A percentile compares a stretch with the other conserved stretches of the same genome.
Evolutionary conservation across 768 basidiomycete genomes (phyloP).

Genomic region (Mycena olivaceomarginata): DNA sequence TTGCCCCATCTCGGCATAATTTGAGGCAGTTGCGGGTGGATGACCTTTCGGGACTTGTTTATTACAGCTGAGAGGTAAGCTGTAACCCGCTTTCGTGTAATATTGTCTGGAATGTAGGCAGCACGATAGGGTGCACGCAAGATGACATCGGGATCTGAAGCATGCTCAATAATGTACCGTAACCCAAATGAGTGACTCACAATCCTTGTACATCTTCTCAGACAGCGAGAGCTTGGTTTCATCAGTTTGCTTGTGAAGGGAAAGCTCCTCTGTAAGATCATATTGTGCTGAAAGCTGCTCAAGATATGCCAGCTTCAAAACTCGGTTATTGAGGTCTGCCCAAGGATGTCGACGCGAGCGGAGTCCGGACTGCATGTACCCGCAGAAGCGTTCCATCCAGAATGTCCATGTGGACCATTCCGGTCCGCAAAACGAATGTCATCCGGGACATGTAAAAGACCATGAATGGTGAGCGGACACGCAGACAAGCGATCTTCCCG

Average conservation of each 20-base stretch:
- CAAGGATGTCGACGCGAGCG: too few relatives aligned
- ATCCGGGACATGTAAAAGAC: constrained; percentile 56
- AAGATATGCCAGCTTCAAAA: constrained; percentile 51
- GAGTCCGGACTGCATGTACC: too few relatives aligned
- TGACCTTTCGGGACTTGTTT: not conserved
- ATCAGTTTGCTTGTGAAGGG: not conserved
- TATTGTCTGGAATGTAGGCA: not conserved
- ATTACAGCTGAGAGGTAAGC: not conserved
- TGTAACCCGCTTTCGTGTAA: not conserved
- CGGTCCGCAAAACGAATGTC: constrained; percentile 56
- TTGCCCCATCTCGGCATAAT: not conserved
- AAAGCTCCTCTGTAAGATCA: not conserved
- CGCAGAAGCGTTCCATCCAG: too few relatives aligned
- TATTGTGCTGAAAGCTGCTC: constrained; percentile 4
- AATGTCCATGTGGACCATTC: constrained; percentile 60
- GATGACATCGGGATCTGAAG: not conserved
- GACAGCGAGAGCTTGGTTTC: not conserved
- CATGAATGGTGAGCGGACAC: constrained; percentile 58
- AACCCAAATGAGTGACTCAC: not conserved
- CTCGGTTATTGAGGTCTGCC: constrained; percentile 46
- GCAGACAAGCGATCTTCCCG: constrained; percentile 55
- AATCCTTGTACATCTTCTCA: not conserved
- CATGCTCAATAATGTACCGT: too few relatives aligned
- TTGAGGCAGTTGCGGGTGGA: not conserved
- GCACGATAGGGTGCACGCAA: not conserved